Percentiles rank a stretch among this genome's conserved stretches.
Evolutionary conservation across 2,329 filamentous ascomycete species (phyloP).

Genomic region (Scleromitrula shiraiana): DNA sequence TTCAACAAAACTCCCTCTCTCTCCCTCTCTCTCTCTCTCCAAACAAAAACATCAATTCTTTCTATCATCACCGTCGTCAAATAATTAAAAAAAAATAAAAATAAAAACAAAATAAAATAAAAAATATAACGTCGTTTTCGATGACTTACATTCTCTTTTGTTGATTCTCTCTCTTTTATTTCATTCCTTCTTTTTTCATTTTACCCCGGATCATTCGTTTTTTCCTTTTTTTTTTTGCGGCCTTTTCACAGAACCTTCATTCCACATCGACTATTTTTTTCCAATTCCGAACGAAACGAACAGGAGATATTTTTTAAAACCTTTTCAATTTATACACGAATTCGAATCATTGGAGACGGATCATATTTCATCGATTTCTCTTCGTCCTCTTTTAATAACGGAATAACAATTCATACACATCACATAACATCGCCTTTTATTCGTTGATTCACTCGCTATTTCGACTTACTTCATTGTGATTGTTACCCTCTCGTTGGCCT

Average conservation of each 20-base stretch:
- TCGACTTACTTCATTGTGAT: background rate
- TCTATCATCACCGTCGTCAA: constrained; percentile 25
- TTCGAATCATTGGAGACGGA: background rate
- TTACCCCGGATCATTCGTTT: background rate
- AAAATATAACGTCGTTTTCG: constrained; percentile 3
- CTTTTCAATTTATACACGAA: background rate
- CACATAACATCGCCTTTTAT: too few species aligned
- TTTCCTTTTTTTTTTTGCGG: background rate
- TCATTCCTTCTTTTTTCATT: constrained; percentile 2
- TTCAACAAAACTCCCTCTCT: too few species aligned
- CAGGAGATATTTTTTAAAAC: constrained; percentile 1
- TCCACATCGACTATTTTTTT: constrained; percentile 3
- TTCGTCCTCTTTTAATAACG: background rate
- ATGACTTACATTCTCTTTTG: constrained; percentile 16
- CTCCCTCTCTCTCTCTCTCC: constrained; percentile 70
- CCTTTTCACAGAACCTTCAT: constrained; percentile 2
- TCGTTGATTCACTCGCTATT: constrained; percentile 3
- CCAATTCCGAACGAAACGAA: background rate
- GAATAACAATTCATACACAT: background rate
- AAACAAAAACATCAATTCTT: constrained; percentile 61
- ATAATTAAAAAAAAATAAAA: too few species aligned
- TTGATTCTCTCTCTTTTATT: constrained; percentile 4
- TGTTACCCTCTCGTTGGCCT: background rate
- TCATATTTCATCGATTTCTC: background rate
- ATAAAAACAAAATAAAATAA: too few species aligned